Base-by-base conservation (phyloP, 257 asterid genomes). In the Coffea canephora region DNA sequence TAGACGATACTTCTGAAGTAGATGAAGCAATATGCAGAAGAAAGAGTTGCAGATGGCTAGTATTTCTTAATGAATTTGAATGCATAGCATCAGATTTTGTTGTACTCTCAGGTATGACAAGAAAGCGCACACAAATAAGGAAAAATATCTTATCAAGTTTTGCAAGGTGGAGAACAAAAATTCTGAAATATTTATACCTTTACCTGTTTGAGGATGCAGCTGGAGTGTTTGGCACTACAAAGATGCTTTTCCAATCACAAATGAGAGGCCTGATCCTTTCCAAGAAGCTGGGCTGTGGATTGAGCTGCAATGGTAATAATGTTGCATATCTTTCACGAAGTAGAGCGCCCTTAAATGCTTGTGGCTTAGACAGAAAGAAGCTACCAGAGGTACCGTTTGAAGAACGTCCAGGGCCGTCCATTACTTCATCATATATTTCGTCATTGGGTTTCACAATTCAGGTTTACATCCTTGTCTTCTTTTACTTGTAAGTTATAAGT, bases 321-420 rank as follows among this genome's bases (percentile, higher is more conserved):
- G 90, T 87, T 43, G 94, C 92, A 25, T 90, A 85, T 80, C 83
- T 90, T 16, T 81, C 85, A 34, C 83, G 83, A 74, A 88, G 91
- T 73, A n/a, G 79, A 13, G 91, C 91, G 9, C 89, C 89, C 31
- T 78, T 88, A 71, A 87, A 88, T 49, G 82, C 92, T 52, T 34
- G 39, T n/a, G 94, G 89, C 39, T 74, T 90, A 21, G 71, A 84
- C 55, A 87, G 79, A 66, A 81, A 79, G 39, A 85, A 84, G 23
- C 69, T 88, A 55, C 71, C 89, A 0, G 75, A 66, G 1, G 61
- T 80, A 10, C 84, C 92, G 2, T 84, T 90, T 71, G 84, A 80
- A 65, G 86, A 88, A 74, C 90, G 92, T 31, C 94, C 92, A 4
- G 92, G 94, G 16, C 90, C 94, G 43, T 84, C 92, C 31, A 90